Percentiles rank a stretch among this genome's conserved stretches.
phyloP scores from a whole-genome alignment of 2,329 filamentous ascomycete genomes.

The Sordariomycetes sp. region DNA sequence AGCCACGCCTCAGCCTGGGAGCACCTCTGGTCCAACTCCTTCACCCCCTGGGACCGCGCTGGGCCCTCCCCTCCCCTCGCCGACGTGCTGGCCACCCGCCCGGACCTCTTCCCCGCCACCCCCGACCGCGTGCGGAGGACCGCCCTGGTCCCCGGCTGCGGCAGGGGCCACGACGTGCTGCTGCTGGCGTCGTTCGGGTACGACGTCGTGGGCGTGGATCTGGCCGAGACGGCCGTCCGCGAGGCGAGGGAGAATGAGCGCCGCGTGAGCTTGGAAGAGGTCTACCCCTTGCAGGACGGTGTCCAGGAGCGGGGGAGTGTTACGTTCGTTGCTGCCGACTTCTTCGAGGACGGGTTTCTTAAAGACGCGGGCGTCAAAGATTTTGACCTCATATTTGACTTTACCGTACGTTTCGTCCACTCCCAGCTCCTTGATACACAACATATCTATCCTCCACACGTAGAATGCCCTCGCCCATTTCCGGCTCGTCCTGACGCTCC shows the following conservation, averaged over 20 bases:
- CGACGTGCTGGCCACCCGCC: conserved; percentile 35
- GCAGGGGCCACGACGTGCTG: conserved; percentile 70
- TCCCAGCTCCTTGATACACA: not conserved
- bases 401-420: conserved; percentile 35
- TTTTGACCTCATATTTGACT: conserved; percentile 59
- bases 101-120: conserved; percentile 28
- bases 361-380: conserved; percentile 26
- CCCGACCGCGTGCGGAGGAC: conserved; percentile 17
- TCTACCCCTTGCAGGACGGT: conserved; percentile 29
- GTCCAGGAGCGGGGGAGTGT: conserved; percentile 34
- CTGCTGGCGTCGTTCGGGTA: conserved; percentile 66
- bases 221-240: conserved; percentile 37
- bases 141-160: conserved; percentile 74
- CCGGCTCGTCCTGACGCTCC: no score
- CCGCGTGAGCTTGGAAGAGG: conserved; percentile 14
- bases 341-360: conserved; percentile 52
- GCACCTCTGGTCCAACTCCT: conserved; percentile 31
- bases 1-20: conserved; percentile 31
- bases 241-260: conserved; percentile 25
- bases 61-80: conserved; percentile 40
- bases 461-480: not conserved
- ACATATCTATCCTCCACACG: not conserved
- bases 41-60: conserved; percentile 46
- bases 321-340: conserved; percentile 52
- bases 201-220: conserved; percentile 67